These are phyloP conservation scores for Chenopodium berlandieri DNA, from an alignment of 148 eudicot genomes.

Conservation along the genomic window DNA sequence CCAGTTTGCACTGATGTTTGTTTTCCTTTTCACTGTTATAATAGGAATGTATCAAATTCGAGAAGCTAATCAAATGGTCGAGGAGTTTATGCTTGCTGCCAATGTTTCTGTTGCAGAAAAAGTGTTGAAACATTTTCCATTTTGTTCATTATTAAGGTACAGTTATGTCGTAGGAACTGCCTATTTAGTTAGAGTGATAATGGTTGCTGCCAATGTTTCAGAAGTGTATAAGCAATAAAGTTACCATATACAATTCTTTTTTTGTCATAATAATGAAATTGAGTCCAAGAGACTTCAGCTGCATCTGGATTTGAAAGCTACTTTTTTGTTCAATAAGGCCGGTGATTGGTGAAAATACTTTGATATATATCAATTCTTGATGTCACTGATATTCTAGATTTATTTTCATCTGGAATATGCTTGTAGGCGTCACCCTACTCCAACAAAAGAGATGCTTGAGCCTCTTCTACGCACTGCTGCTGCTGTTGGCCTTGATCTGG, in stretches of 20 bases:
- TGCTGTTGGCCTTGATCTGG: slow-evolving; percentile 80
- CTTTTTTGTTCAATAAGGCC: not conserved
- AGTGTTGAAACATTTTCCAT: slow-evolving; percentile 71
- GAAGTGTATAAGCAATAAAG: too few relatives aligned
- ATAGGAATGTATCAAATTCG: slow-evolving; percentile 99
- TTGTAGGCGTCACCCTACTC: slow-evolving; percentile 94
- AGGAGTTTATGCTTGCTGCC: slow-evolving; percentile 99
- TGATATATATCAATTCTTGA: not conserved
- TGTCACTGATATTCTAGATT: not conserved
- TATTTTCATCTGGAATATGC: slow-evolving; percentile 14
- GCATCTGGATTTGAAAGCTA: slow-evolving; percentile 11
- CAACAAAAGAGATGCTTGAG: slow-evolving; percentile 97
- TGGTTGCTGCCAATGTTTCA: not conserved
- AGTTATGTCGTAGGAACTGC: not conserved
- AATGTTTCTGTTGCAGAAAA: slow-evolving; percentile 89
- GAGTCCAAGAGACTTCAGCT: not conserved
- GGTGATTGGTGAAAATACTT: not conserved
- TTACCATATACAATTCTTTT: too few relatives aligned
- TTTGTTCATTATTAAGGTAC: slow-evolving; percentile 79
- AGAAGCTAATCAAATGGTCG: slow-evolving; percentile 99
- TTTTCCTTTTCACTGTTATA: slow-evolving; percentile 16
- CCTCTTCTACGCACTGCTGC: slow-evolving; percentile 90
- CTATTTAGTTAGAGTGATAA: not conserved
- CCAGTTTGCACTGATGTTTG: not conserved
- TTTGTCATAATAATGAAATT: not conserved